phyloP scores from a whole-genome alignment of 345 rosid species.

The Psidium guajava region DNA sequence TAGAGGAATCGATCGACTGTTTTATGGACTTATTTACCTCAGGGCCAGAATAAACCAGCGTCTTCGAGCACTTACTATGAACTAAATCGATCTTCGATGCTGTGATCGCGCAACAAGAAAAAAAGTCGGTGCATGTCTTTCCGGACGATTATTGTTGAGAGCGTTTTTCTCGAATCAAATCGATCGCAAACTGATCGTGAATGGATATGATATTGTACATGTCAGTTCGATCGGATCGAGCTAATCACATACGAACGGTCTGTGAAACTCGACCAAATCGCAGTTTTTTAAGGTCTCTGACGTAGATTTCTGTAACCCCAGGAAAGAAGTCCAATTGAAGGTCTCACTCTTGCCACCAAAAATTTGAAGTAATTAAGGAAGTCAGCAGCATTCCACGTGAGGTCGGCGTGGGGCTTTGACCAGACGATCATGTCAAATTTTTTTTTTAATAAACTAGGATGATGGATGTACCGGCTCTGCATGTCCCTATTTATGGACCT shows the following conservation, averaged over 20 bases:
- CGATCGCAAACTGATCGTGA: neutral
- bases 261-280: accelerated
- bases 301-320: neutral
- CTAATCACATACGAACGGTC: neutral
- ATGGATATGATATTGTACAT: accelerated
- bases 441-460: neutral
- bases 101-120: too few relatives aligned
- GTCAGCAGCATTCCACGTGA: neutral
- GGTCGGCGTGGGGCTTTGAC: neutral
- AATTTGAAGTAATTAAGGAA: neutral
- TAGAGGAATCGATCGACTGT: neutral
- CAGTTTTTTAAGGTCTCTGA: neutral
- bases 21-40: neutral
- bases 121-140: too few relatives aligned
- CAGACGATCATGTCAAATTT: neutral
- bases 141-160: neutral
- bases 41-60: too few relatives aligned
- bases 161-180: neutral
- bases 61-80: neutral
- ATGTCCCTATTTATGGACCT: neutral
- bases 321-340: neutral
- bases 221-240: neutral
- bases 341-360: neutral
- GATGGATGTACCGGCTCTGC: neutral
- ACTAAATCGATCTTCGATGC: neutral